Base-by-base conservation (phyloP, 768 basidiomycete species). In the Lentinula lateritia region DNA sequence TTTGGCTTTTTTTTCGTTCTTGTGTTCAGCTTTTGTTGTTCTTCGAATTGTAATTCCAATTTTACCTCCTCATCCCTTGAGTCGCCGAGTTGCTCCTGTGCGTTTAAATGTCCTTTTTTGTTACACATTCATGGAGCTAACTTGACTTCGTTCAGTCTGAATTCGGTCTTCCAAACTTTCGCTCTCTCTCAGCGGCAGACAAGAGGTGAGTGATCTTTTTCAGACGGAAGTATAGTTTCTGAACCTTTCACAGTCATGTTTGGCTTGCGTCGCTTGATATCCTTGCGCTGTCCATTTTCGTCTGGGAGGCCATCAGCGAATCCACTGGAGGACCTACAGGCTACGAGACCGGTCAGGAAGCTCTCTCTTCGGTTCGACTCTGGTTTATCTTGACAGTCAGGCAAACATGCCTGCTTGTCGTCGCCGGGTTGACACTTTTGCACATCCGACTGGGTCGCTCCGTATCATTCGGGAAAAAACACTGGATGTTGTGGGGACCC, bases 401-500 rank as follows among this genome's bases (percentile, higher is more conserved):
- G 62, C 89, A 89, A 67, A 83, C 82, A 18, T 89, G 87, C 67
- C 80, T 92, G 56, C 76, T 90, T 57, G 71, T 89, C 46, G 75
- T 90, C 36, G 79, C 79, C 3, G 75, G 73, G 18, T 75, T 90
- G 56, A 87, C 87, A 16, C 78, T 92, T 41, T 75, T 89, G 32
- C 86, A 91, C 62, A 82, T 91, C 63, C 84, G 89, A 13, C 76
- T 87, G 78, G 88, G 84, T 16, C 84, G 82, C 54, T 82, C 90
- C 0, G 82, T 90, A 10, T 82, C 86, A 8, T 89, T 89, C 64
- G 89, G 90, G 13, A 63, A 68, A n/a, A 84, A 75, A 54, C 88
- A 91, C 63, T 89, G 87, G 86, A 83, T 88, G 79, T 69, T 92
- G 38, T 90, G 86, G 87, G 80, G 77, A 8, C 90, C 90, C 1